Base-by-base conservation (phyloP, 1,284 basidiomycete genomes). In the Marasmius oreades region DNA sequence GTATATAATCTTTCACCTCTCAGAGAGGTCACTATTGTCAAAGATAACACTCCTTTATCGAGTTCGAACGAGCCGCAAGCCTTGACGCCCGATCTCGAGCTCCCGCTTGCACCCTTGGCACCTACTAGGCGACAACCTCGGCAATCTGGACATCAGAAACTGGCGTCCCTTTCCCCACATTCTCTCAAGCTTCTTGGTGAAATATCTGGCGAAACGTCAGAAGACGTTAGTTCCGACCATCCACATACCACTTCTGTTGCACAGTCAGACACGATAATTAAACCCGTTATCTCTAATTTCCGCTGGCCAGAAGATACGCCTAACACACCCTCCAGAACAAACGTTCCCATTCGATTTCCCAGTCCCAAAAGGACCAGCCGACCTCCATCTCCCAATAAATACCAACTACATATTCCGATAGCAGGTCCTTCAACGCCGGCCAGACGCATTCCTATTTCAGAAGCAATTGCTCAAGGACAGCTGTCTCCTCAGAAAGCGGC, bases 361-460 rank as follows among this genome's bases (percentile, higher is more conserved):
- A 70, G 67, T 50, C 67, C 65, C 23, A 54, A 58, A 23, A 59
- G 65, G 34, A 45, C 54, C 26, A 60, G 58, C 42, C 56, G 56
- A 53, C 58, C 63, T 47, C 53, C 56, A 31, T 72, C 74, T 7
- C 71, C 74, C 10, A 61, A 61, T 44, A 75, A 74, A 55, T 63
- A 70, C 47, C 70, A 70, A 45, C 67, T 42, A 59, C 66, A 23
- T 58, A 63, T 64, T 22, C 59, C 69, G n/a, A 42, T 7, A 5
- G 68, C 75, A 44, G 74, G 79, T 43, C 66, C 71, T 12, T 62
- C 64, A 47, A 84, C 84, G 3, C 86, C 86, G 42, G 85, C 86
- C 4, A 78, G 80, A 48, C 77, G 86, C 58, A 76, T 88, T 48
- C 78, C 79, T 8, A 76, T 87, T 5, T 69, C 76, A 31, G 70